Base-by-base conservation (phyloP, 345 rosid genomes). In the Populus davidiana region DNA sequence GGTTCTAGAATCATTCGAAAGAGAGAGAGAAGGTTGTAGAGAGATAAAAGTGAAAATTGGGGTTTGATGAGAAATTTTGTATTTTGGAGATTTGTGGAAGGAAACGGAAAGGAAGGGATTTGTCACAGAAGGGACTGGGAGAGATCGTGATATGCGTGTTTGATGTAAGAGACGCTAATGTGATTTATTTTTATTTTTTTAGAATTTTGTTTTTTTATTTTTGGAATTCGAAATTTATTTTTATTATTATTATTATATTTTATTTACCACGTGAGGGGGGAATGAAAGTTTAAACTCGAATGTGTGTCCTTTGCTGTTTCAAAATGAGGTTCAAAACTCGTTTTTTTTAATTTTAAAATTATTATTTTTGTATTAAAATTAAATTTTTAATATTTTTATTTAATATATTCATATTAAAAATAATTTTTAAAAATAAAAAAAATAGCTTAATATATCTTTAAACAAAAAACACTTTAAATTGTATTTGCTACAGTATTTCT, bases 1-100 rank as follows among this genome's bases (percentile, higher is more conserved):
- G 79, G 75, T 86, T 82, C 86, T 70, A 79, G 89, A 83, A 83
- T 77, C 86, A 71, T 83, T 69, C 4, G 70, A 43, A 4, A 23
- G 18, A 43, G 33, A 50, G 9, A 36, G 16, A 3, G 29, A 50
- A 18, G 72, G 79, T 69, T 17, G n/a, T 1, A 31, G 71, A 70
- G 49, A 44, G 72, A 35, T 41, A 44, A 52, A n/a, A 23, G 35
- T 69, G 49, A 49, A 54, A 66, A 75, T 39, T 70, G 73, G 87
- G 83, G 85, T 72, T 84, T 50, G 79, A 25, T 2, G 54, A 16
- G 47, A 43, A 56, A 44, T 71, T 75, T 50, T 33, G 35, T 33
- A 33, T 23, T 70, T 47, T 63, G 76, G 81, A 78, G 91, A 84
- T 86, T 86, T 81, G 83, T 73, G 83, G 86, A 79, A 77, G 85